Evolutionary conservation across 257 asterid genomes (phyloP).

Genomic region (Galeopsis tetrahit): DNA sequence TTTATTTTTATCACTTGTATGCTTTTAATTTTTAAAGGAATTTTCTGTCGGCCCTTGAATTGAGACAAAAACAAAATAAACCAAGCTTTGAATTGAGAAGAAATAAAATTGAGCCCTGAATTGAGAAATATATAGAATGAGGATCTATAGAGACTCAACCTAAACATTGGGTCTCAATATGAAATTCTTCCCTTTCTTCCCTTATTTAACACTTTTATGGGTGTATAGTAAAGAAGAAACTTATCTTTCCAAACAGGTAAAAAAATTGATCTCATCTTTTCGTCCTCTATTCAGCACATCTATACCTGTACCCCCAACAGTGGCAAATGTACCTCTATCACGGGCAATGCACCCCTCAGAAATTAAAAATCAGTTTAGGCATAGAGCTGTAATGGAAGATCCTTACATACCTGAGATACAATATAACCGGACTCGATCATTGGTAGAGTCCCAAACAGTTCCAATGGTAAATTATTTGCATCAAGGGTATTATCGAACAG

Average conservation of each 20-base stretch:
- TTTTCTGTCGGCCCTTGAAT: too few species aligned
- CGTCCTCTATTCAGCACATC: conserved; percentile 49
- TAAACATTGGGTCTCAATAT: too few species aligned
- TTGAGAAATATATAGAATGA: too few species aligned
- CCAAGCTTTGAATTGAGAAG: too few species aligned
- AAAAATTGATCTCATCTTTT: conserved; percentile 53
- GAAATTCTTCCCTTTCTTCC: not conserved
- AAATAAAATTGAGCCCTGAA: too few species aligned
- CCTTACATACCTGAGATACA: conserved; percentile 38
- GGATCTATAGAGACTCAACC: too few species aligned
- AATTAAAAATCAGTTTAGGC: conserved; percentile 35
- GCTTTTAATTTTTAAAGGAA: too few species aligned
- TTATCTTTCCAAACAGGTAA: conserved; percentile 49
- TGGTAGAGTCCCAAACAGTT: conserved; percentile 31
- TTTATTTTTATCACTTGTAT: too few species aligned
- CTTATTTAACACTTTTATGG: conserved; percentile 2
- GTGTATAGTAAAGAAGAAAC: conserved; percentile 8
- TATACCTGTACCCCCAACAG: conserved; percentile 31
- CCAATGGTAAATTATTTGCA: conserved; percentile 34
- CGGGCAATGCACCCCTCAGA: conserved; percentile 37
- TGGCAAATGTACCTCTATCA: conserved; percentile 34
- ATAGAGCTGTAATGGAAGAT: conserved; percentile 32
- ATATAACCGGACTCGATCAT: conserved; percentile 33
- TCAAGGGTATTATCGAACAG: conserved; percentile 40
- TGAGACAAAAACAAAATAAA: too few species aligned